Conservation (phyloP, 306 rosid genomes). For the Comarum palustre region DNA sequence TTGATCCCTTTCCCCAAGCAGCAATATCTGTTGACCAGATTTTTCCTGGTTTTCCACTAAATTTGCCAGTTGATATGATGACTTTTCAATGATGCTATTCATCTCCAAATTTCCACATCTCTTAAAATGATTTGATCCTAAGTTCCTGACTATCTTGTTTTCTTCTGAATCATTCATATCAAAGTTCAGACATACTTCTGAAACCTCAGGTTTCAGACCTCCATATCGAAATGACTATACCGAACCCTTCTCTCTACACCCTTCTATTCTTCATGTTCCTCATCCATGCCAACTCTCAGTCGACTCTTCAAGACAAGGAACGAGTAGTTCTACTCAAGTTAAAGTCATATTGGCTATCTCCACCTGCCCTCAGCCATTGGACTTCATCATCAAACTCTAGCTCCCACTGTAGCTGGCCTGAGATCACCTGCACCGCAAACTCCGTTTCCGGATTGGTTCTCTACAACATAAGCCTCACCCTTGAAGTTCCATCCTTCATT, state of each 20-base stretch:
- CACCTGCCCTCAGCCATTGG: slow-evolving; percentile 48
- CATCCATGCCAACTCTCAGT: slow-evolving; percentile 36
- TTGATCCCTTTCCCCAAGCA: not conserved
- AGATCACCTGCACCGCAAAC: slow-evolving; percentile 42
- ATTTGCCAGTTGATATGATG: not conserved
- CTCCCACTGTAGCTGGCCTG: slow-evolving; percentile 59
- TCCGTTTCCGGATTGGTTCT: slow-evolving; percentile 43
- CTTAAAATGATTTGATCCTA: not conserved
- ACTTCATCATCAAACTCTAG: slow-evolving; percentile 28
- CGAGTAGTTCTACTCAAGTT: slow-evolving; percentile 39
- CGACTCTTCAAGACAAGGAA: slow-evolving; percentile 39
- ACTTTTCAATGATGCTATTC: not conserved
- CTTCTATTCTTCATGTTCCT: slow-evolving; percentile 28
- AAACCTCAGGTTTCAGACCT: not conserved
- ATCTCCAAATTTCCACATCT: not conserved
- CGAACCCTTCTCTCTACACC: slow-evolving; percentile 1
- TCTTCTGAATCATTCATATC: not conserved
- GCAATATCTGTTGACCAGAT: not conserved
- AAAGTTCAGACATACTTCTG: not conserved
- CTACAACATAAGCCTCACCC: slow-evolving; percentile 4
- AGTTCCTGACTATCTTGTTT: not conserved
- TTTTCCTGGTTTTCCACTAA: not conserved
- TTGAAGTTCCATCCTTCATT: slow-evolving; percentile 51
- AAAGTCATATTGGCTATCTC: slow-evolving; percentile 40
- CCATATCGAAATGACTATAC: slow-evolving; percentile 30